Percentiles rank a stretch among this genome's conserved stretches.
These are phyloP conservation scores for Stenogyne calaminthoides DNA, from an alignment of 305 asterid species.

Conservation along the genomic window DNA sequence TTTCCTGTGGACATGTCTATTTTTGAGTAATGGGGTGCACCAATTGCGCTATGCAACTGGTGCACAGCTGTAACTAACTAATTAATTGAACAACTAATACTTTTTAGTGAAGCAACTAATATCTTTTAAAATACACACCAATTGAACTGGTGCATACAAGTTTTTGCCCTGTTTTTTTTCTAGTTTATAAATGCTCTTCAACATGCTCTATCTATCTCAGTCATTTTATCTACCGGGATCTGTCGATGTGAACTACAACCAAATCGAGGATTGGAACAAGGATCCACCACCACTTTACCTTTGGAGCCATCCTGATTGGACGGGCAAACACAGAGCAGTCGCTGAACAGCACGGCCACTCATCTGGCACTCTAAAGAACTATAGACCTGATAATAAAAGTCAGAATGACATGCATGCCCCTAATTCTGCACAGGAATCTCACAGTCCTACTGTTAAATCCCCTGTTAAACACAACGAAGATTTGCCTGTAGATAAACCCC, in stretches of 20 bases:
- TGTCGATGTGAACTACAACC: constrained; percentile 65
- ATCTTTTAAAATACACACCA: too few species aligned
- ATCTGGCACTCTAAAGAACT: constrained; percentile 29
- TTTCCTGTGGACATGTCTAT: neutral
- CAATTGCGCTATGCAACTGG: too few species aligned
- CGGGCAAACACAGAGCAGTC: constrained; percentile 61
- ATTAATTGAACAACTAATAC: too few species aligned
- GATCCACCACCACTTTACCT: constrained; percentile 69
- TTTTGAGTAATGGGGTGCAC: neutral
- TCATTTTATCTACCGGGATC: constrained; percentile 95
- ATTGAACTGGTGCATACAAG: too few species aligned
- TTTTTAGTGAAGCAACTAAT: too few species aligned
- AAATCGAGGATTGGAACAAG: constrained; percentile 83
- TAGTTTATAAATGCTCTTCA: constrained; percentile 15
- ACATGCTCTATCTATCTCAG: constrained; percentile 43
- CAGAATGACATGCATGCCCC: constrained; percentile 22
- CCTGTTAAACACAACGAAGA: constrained; percentile 27
- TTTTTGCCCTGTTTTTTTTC: neutral
- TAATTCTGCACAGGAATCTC: constrained; percentile 17
- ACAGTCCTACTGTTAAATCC: constrained; percentile 19
- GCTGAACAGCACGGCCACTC: constrained; percentile 62
- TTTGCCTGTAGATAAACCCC: constrained; percentile 25
- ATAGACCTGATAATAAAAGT: constrained; percentile 27
- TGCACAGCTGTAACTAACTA: too few species aligned
- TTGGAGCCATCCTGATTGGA: constrained; percentile 82